Evolutionary conservation across 345 rosid genomes (phyloP).

Genomic region (Dipteronia dyeriana): DNA sequence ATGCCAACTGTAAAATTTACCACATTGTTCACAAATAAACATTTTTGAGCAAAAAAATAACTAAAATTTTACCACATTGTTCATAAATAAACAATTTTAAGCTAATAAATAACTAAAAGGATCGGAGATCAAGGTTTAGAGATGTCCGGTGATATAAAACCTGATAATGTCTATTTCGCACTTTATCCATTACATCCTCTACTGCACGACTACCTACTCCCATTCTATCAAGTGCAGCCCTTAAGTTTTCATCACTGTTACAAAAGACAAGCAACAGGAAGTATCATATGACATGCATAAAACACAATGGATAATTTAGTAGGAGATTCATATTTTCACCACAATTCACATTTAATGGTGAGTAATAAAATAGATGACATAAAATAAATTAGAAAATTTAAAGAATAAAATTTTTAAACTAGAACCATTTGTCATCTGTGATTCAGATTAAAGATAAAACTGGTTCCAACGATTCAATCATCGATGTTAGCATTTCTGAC

Average conservation of each 20-base stretch:
- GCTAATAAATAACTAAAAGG: not conserved
- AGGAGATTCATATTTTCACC: not conserved
- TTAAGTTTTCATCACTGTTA: slow-evolving; percentile 79
- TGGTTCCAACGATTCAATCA: not conserved
- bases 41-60: not conserved
- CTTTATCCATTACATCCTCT: slow-evolving; percentile 82
- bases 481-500: not conserved
- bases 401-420: not conserved
- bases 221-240: slow-evolving; percentile 80
- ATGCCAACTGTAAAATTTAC: slow-evolving; percentile 66
- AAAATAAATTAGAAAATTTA: not conserved
- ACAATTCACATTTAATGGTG: not conserved
- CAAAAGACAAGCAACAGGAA: slow-evolving; percentile 10
- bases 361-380: not conserved
- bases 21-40: slow-evolving; percentile 5
- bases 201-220: slow-evolving; percentile 65
- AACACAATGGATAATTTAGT: not conserved
- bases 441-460: not conserved
- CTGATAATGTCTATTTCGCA: slow-evolving; percentile 81
- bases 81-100: not conserved
- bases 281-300: not conserved
- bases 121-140: slow-evolving; percentile 8
- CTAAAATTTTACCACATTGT: slow-evolving; percentile 8
- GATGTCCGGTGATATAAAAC: slow-evolving; percentile 39
- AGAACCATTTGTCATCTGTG: not conserved